Percentiles rank a stretch among this genome's conserved stretches.
These are phyloP conservation scores for Ascocoryne sarcoides DNA, from an alignment of 2,329 filamentous ascomycete genomes.

Conservation along the genomic window DNA sequence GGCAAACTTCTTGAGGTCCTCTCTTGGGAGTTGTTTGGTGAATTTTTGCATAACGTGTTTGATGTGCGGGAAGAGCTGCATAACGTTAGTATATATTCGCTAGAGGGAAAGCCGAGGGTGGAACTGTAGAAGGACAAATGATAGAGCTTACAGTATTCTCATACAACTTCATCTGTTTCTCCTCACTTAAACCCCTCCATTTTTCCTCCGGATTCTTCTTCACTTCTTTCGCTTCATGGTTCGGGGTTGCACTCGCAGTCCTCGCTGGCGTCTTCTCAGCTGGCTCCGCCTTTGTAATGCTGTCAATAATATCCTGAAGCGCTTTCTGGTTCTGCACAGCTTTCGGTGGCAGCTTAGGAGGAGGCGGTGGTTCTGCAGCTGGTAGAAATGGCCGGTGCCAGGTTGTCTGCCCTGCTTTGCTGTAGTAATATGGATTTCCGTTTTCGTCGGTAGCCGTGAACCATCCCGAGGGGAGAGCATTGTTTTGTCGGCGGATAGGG, in stretches of 20 bases:
- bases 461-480: conserved; percentile 74
- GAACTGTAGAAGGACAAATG: conserved; percentile 13
- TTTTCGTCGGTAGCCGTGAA: conserved; percentile 63
- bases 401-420: conserved; percentile 64
- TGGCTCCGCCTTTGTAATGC: conserved; percentile 57
- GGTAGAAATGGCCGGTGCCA: conserved; percentile 72
- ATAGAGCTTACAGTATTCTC: conserved; percentile 88
- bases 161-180: conserved; percentile 93
- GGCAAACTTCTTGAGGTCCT: conserved; percentile 55
- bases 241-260: conserved; percentile 50
- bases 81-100: conserved; percentile 11
- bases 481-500: conserved; percentile 48
- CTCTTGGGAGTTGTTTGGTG: conserved; percentile 75
- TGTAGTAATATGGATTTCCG: conserved; percentile 81
- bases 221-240: conserved; percentile 29
- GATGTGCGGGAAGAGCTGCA: conserved; percentile 72
- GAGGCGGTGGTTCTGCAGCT: conserved; percentile 46
- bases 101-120: background rate
- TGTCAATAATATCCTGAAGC: conserved; percentile 78
- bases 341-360: conserved; percentile 45
- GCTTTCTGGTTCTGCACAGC: conserved; percentile 51
- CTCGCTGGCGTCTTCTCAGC: conserved; percentile 43
- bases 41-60: conserved; percentile 83
- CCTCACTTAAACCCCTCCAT: conserved; percentile 59
- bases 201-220: conserved; percentile 58